Evolutionary conservation across 164 flowering plant species (phyloP), one percentile per base, ranked within the genome.

Genomic region (Litsea cubeba): DNA sequence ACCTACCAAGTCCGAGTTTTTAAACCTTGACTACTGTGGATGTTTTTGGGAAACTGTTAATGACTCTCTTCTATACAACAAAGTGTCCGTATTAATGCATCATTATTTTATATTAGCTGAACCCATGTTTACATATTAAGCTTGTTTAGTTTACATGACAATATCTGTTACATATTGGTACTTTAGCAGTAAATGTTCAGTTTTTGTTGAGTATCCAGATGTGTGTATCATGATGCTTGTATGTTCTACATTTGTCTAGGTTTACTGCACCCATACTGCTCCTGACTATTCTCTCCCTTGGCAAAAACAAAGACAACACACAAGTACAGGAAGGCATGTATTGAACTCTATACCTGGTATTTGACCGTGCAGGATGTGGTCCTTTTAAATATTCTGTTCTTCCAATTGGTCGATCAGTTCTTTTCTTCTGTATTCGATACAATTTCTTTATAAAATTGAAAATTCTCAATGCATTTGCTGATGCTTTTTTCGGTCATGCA

Each of bases 271-370:
- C 7, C 98, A 96, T 71, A 94, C 97, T 65, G 97, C 89, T 51
- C 99, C 99, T 20, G 95, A 96, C 82, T 96, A 92, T 80, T 91
- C 97, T 70, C 97, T 96, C 54, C 99, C 99, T 30, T 96, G 99
- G 99, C 99, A 96, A 82, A 93, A 92, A 74, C 98, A 91, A 85
- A 87, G 98, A 76, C 98, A 96, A 72, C 92, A 66, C 79, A 91
- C 97, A 70, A 93, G 98, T 83, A 94, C 99, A 28, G 99, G 98
- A 77, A 95, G 98, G 99, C 81, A 88, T 76, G 85, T 74, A 35
- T 40, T 77, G 62, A 71, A 69, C 66, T 74, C 76, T 68, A 76
- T 32, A 32, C 32, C 75, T 76, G 17, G 71, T 72, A 32, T 10
- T 64, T 70, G 64, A 32, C 50, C 54, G 23, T 60, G 50, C 65